Base-by-base conservation (phyloP, 2,329 filamentous ascomycete genomes). In the Paecilomyces niveus region DNA sequence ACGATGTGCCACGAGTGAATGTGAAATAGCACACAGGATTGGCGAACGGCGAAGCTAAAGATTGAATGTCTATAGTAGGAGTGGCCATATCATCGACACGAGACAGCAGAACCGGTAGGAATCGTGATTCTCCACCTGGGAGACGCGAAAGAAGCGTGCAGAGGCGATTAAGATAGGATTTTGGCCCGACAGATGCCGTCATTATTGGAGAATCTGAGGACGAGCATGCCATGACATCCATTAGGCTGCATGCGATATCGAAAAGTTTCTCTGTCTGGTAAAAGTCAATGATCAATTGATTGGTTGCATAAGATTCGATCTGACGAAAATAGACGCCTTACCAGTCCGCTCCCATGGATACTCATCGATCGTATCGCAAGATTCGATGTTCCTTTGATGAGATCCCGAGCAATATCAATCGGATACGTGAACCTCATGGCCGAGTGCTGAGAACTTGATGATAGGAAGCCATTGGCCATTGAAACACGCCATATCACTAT, bases 321-420 rank as follows among this genome's bases (percentile, higher is more conserved):
- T 7, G 15, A 1, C 0, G 15, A 45, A 45, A 45, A 18, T 18
- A 18, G 39, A 45, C 3, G 11, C 15, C 50, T 52, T 29, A 52
- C 50, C 10, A 52, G 50, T 26, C 22, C 50, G 49, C 89, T 82
- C 32, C 87, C 87, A 62, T 91, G 80, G 6, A 92, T 77, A 62
- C 92, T 89, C 76, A 90, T 86, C 49, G 85, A 85, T 62, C 86
- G 81, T 39, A 85, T 84, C 0, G 87, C 86, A 67, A 93, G 89
- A 54, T 87, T 83, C 3, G 85, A 83, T 2, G 87, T 85, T 74
- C 90, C 84, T 8, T 80, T 81, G 33, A 81, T 73, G 31, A 89
- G 63, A 59, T 89, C 85, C 53, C 81, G 77, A 0, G 85, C 79
- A 62, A 88, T 80, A 56, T 84, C 81, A 33, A 85, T 78, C 4